Evolutionary conservation across 2,329 filamentous ascomycete genomes (phyloP), one percentile per base, ranked within the genome.

Genomic region (Colletotrichum lupini): DNA sequence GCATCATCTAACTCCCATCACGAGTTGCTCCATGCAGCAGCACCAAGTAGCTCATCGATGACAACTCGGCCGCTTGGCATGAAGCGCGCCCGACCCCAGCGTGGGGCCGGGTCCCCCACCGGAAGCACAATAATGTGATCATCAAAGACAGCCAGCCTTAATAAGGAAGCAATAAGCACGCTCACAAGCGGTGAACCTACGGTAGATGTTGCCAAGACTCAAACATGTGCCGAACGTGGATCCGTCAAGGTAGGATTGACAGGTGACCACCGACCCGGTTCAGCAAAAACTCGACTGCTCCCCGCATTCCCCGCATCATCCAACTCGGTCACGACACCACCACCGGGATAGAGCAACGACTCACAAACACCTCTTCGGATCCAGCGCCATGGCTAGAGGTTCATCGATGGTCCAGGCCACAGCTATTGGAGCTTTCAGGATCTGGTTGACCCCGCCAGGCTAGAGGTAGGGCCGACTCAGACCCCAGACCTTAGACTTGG

Each of bases 201-300:
- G 32, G 19, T 35, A 26, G 11, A 60, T 64, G 53, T 53, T 35
- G 70, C 70, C 66, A 73, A 70, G 66, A 22, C 22, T 37, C 5
- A 42, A 35, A 65, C 53, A 64, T n/a, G 35, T 73, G 66, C 65
- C 66, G 55, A 73, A 69, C 66, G 55, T 35, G 42, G 59, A 64
- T 59, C 66, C 66, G 60, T 59, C 9, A 11, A 56, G 30, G 26
- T 59, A 19, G 28, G 55, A 28, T 19, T 60, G 53, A 65, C 70
- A 70, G 70, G 55, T 73, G 70, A 70, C 66, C 70, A 70, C n/a
- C 59, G 28, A 73, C 70, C 70, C 12, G 59, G 66, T 69, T 55
- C 24, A 55, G 37, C 19, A n/a, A 64, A 52, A 28, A 24, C 16
- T 42, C 37, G 30, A 12, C 26, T 30, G 5, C 46, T 22, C 53